Percentiles rank a stretch among this genome's conserved stretches.
These are phyloP conservation scores for Phytophthora nicotianae DNA, from an alignment of 352 stramenopile genomes.

Conservation along the genomic window DNA sequence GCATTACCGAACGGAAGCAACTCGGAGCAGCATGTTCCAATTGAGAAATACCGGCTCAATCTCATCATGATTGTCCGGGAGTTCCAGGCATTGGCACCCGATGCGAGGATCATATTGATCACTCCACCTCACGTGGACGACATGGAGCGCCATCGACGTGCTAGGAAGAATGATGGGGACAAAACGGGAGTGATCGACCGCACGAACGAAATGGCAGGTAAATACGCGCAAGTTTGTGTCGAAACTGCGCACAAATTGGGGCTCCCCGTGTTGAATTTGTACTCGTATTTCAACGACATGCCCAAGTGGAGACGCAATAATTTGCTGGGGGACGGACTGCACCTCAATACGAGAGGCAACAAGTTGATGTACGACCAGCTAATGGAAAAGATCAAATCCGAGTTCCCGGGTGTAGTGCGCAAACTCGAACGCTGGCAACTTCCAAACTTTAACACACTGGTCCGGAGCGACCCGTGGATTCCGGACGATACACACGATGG, in stretches of 20 bases:
- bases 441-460: slow-evolving; percentile 22
- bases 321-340: slow-evolving; percentile 55
- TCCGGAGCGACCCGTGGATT: slow-evolving; percentile 27
- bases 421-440: slow-evolving; percentile 28
- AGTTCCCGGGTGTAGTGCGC: slow-evolving; percentile 32
- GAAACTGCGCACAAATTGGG: slow-evolving; percentile 30
- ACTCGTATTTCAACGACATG: slow-evolving; percentile 56
- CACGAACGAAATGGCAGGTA: slow-evolving; percentile 40
- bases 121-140: slow-evolving; percentile 54
- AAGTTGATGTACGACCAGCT: slow-evolving; percentile 51
- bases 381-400: slow-evolving; percentile 35
- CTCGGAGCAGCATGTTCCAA: slow-evolving; percentile 47
- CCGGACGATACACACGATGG: slow-evolving; percentile 1
- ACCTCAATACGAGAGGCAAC: slow-evolving; percentile 59
- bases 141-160: slow-evolving; percentile 14
- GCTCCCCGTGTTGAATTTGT: slow-evolving; percentile 47
- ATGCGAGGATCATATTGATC: slow-evolving; percentile 49
- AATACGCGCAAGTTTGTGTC: slow-evolving; percentile 50
- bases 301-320: slow-evolving; percentile 42
- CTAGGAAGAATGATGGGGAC: slow-evolving; percentile 13
- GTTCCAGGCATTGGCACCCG: slow-evolving; percentile 21
- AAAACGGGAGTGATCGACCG: slow-evolving; percentile 38
- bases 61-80: slow-evolving; percentile 36
- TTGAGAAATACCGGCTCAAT: slow-evolving; percentile 56
- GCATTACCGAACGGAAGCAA: slow-evolving; percentile 33